Evolutionary conservation across 2,329 filamentous ascomycete genomes (phyloP), one percentile per base, ranked within the genome.

Genomic region (Neofusicoccum sp.): DNA sequence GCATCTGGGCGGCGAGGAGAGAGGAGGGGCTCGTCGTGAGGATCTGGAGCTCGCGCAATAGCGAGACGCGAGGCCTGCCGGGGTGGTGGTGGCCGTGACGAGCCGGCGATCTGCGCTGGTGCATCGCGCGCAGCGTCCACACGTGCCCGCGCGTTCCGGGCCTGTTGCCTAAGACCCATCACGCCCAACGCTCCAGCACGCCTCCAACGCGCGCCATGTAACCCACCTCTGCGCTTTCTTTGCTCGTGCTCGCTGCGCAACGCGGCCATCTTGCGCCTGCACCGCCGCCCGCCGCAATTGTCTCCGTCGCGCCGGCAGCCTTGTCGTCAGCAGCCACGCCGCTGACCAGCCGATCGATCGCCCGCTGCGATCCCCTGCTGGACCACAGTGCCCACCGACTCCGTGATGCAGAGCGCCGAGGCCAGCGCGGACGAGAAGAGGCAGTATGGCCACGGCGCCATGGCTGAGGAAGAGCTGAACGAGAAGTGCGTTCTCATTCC

Each of bases 381-480:
- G 33, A 51, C 24, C 45, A 16, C 26, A 44, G 51, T 60, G 57
- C n/a, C 57, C 30, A n/a, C n/a, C 11, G 45, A 34, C 36, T 3
- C 34, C 3, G 31, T 26, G 8, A 78, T 79, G 74, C 71, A 68
- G 47, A 76, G 79, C 64, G 69, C 68, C 2, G 76, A 78, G 36
- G 79, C 78, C 3, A 69, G 69, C 12, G 72, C 74, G 30, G 81
- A 84, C 63, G 79, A 82, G 51, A 70, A 74, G 33, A 75, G 76
- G 64, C 80, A 81, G 74, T 82, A 83, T 63, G 74, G 76, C 41
- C 75, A 78, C 61, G 76, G 77, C 16, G 63, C 70, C 16, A 63
- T 77, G 64, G 76, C 70, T 9, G 73, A 79, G 62, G 73, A 78
- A 64, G 78, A 81, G 59, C 73, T 85, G 20, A 76, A 84, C 64